Base-by-base conservation (phyloP, 441 rosid species). In the Cnidoscolus chayamansa region DNA sequence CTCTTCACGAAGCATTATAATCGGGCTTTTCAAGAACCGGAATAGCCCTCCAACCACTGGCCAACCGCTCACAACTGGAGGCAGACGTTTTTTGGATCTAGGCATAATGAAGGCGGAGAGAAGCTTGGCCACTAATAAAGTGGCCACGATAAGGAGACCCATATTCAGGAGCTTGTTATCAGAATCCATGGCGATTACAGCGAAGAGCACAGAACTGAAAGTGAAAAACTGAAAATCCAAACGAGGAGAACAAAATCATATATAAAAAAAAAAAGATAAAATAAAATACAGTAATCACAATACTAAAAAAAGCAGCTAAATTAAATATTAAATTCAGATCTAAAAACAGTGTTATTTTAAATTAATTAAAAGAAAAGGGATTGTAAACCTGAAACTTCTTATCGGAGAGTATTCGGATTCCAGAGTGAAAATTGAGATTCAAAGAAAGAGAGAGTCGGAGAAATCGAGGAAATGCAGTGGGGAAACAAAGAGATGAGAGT, bases 1-100 rank as follows among this genome's bases (percentile, higher is more conserved):
- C 84, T 96, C 98, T 31, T 92, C 89, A n/a, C 96, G 86, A 58
- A 96, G 89, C 97, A 96, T 87, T 45, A 89, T 55, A 4, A 96
- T 84, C 0, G 99, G 98, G 0, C 98, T 98, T 80, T 90, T 90
- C 79, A 96, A 57, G 86, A 96, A 93, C 0, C 85, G 81, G 58
- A 90, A 73, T 4, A 96, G 84, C 50, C 94, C 94, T 1, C 99
- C 98, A 30, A 93, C 55, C 7, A 91, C 63, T 0, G 98, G 99
- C 83, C 77, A 89, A 4, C 88, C 78, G 56, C 84, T 77, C 58
- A 91, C 77, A 53, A 86, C 89, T 0, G 98, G 99, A 67, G 99
- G 99, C 69, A 91, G 80, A 53, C 92, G 88, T 82, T 86, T 90
- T 72, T 68, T 79, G 68, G 94, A 88, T 78, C 90, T 83, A 20